Conservation (phyloP, 768 basidiomycete species). For the Calvatia gigantea region DNA sequence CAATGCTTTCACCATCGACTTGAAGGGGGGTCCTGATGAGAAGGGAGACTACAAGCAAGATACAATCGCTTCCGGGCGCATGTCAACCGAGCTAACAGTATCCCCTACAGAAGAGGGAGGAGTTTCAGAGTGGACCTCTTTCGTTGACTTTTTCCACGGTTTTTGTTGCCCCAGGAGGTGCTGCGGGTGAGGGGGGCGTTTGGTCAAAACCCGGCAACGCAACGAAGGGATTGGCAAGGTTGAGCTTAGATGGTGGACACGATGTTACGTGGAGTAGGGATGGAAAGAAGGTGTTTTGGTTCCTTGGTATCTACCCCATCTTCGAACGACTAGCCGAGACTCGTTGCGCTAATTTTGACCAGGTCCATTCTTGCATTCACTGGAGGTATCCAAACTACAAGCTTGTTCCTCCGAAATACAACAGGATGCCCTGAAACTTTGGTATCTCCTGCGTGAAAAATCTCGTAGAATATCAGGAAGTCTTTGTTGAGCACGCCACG, state of each 20-base stretch:
- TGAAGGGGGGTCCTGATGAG: slow-evolving; percentile 42
- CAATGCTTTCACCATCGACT: slow-evolving; percentile 29
- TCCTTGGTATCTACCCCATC: slow-evolving; percentile 52
- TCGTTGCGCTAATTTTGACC: background rate
- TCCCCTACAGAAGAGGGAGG: slow-evolving; percentile 25
- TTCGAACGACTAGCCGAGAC: background rate
- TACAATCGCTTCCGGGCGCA: slow-evolving; percentile 50
- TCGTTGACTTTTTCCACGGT: slow-evolving; percentile 71
- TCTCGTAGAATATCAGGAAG: slow-evolving; percentile 54
- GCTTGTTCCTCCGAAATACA: slow-evolving; percentile 47
- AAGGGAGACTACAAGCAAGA: slow-evolving; percentile 44
- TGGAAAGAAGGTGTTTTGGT: slow-evolving; percentile 68
- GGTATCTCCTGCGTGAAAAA: slow-evolving; percentile 60
- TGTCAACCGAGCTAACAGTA: slow-evolving; percentile 54
- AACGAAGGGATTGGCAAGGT: slow-evolving; percentile 52
- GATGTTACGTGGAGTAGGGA: slow-evolving; percentile 62
- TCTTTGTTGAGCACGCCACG: slow-evolving; percentile 56
- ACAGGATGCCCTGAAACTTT: slow-evolving; percentile 48
- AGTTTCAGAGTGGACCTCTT: slow-evolving; percentile 43
- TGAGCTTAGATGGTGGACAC: slow-evolving; percentile 75
- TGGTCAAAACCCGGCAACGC: slow-evolving; percentile 74
- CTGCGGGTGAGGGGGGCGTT: slow-evolving; percentile 38
- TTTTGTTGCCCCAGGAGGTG: slow-evolving; percentile 45
- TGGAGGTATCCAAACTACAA: slow-evolving; percentile 51
- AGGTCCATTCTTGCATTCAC: slow-evolving; percentile 64